These are phyloP conservation scores for Annulohypoxylon maeteangense DNA, from an alignment of 495 filamentous ascomycete genomes.

Conservation along the genomic window DNA sequence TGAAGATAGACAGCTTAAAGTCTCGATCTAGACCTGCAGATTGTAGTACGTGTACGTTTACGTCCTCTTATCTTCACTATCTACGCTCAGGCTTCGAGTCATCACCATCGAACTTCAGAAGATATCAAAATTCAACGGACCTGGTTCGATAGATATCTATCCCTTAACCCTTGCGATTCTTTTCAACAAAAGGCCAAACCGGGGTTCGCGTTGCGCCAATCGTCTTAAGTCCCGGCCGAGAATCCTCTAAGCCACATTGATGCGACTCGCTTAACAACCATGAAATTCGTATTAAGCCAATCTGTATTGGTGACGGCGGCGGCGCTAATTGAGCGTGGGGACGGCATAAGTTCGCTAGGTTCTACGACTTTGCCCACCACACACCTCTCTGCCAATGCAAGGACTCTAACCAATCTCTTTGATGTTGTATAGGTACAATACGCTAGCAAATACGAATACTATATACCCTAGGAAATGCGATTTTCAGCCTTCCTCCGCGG, in stretches of 20 bases:
- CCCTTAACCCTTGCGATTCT: neutral
- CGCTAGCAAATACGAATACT: constrained; percentile 3
- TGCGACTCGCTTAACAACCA: constrained; percentile 33
- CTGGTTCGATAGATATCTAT: neutral
- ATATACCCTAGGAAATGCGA: neutral
- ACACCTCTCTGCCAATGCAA: constrained; percentile 1
- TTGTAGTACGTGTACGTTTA: neutral
- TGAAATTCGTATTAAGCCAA: constrained; percentile 25
- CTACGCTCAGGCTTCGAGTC: constrained; percentile 20
- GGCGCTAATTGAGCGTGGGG: constrained; percentile 36
- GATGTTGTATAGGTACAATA: neutral
- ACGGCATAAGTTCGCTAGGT: constrained; percentile 16
- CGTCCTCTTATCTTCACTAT: constrained; percentile 13
- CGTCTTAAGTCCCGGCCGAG: constrained; percentile 20
- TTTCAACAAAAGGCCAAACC: constrained; percentile 20
- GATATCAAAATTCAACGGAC: neutral
- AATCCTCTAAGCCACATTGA: constrained; percentile 15
- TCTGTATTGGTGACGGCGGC: constrained; percentile 33
- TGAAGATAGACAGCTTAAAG: neutral
- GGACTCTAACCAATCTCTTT: constrained; percentile 12
- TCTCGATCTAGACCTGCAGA: neutral
- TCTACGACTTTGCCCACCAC: neutral
- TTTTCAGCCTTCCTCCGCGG: constrained; percentile 8
- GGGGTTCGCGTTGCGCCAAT: constrained; percentile 25
- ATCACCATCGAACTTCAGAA: neutral